phyloP scores from a whole-genome alignment of 495 filamentous ascomycete species.

The Venustampulla echinocandica region DNA sequence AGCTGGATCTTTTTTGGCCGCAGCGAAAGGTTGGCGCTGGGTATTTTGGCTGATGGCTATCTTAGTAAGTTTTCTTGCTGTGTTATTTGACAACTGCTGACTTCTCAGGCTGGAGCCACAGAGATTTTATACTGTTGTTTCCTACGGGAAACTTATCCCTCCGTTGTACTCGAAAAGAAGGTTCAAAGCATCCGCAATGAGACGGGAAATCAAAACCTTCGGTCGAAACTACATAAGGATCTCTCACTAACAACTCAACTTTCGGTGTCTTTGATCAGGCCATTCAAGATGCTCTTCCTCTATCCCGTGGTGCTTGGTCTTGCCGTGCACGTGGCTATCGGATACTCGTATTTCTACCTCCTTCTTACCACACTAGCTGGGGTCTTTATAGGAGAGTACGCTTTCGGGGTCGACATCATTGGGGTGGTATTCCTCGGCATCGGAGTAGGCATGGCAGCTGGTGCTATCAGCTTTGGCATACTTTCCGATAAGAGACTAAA shows the following conservation, averaged over 20 bases:
- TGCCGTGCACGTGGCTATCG: too few relatives aligned
- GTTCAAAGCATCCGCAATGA: constrained; percentile 25
- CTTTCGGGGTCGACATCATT: too few relatives aligned
- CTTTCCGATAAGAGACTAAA: constrained; percentile 60
- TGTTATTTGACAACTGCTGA: too few relatives aligned
- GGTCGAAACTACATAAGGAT: constrained; percentile 17
- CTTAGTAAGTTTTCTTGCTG: constrained; percentile 40
- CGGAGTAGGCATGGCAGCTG: constrained; percentile 46
- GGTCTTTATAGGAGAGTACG: too few relatives aligned
- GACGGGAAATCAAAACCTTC: constrained; percentile 26
- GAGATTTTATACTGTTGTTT: constrained; percentile 35
- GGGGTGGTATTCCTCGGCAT: too few relatives aligned
- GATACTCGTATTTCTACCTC: too few relatives aligned
- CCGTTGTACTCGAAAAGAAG: constrained; percentile 41
- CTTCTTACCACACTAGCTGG: too few relatives aligned
- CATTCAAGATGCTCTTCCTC: constrained; percentile 75
- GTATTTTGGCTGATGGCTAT: constrained; percentile 57
- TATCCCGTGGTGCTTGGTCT: too few relatives aligned
- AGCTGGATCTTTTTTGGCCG: constrained; percentile 54
- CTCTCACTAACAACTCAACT: constrained; percentile 10
- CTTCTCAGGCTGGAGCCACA: too few relatives aligned
- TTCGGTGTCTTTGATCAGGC: constrained; percentile 41
- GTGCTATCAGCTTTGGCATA: constrained; percentile 33
- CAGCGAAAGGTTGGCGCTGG: constrained; percentile 65
- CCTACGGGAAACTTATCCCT: constrained; percentile 45